These are phyloP conservation scores for Xylaria arbuscula DNA, from an alignment of 2,329 filamentous ascomycete genomes.

Conservation along the genomic window DNA sequence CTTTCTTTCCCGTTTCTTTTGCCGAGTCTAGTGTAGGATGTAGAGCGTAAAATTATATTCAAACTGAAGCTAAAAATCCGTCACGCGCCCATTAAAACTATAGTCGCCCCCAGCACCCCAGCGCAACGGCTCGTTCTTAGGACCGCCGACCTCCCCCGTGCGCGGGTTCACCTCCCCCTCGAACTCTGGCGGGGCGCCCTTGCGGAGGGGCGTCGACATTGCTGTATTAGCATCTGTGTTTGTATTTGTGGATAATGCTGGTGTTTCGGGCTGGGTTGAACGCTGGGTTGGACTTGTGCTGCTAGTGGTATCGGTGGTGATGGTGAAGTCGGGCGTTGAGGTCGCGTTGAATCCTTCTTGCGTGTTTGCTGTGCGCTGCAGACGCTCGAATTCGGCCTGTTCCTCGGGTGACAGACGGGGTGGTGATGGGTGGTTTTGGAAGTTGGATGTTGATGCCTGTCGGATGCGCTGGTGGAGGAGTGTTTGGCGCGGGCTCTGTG, in stretches of 20 bases:
- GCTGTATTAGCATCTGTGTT: neutral
- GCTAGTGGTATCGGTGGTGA: no score
- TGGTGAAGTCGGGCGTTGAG: conserved; percentile 42
- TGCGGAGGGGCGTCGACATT: conserved; percentile 53
- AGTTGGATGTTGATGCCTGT: conserved; percentile 50
- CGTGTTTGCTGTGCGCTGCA: conserved; percentile 72
- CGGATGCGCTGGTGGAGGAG: conserved; percentile 33
- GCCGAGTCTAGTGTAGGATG: no score
- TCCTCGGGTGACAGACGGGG: conserved; percentile 78
- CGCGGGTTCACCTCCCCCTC: conserved; percentile 90
- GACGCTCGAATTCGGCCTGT: conserved; percentile 72
- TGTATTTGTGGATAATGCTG: neutral
- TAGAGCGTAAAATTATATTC: no score
- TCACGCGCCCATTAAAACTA: conserved; percentile 95
- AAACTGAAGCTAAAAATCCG: conserved; percentile 74
- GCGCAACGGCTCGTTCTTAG: conserved; percentile 94
- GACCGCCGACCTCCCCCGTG: conserved; percentile 95
- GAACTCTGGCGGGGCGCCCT: conserved; percentile 88
- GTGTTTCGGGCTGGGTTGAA: neutral
- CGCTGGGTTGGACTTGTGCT: conserved; percentile 6
- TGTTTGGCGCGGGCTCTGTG: no score
- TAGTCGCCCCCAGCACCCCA: conserved; percentile 84
- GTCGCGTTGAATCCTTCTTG: conserved; percentile 50
- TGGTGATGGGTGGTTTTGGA: conserved; percentile 72
- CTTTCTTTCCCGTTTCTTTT: no score